A percentile compares a stretch with the other conserved stretches of the same genome.
phyloP scores from a whole-genome alignment of 1,139 yeast genomes.

The Saccharomyces hybrid region DNA sequence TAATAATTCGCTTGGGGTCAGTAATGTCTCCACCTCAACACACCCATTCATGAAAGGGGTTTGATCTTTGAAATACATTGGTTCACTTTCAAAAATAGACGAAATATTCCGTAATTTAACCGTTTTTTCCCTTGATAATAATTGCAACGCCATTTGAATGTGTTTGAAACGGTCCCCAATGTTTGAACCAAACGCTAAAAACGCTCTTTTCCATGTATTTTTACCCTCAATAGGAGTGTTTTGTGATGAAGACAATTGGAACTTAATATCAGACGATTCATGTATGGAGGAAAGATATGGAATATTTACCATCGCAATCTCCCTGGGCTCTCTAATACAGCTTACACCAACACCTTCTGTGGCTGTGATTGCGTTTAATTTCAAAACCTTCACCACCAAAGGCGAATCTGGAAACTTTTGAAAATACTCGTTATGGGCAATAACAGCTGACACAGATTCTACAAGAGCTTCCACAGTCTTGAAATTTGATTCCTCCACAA shows the following conservation, averaged over 20 bases:
- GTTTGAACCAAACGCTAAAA: conserved; percentile 85
- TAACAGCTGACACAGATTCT: conserved; percentile 58
- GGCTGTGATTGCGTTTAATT: conserved; percentile 80
- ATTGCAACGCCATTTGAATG: conserved; percentile 49
- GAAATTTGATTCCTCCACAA: conserved; percentile 68
- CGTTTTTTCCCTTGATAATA: conserved; percentile 38
- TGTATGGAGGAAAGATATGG: not conserved
- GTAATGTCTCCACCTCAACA: conserved; percentile 46
- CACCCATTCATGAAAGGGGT: conserved; percentile 81
- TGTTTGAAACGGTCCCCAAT: conserved; percentile 62
- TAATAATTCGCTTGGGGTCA: conserved; percentile 59
- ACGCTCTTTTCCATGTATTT: conserved; percentile 45
- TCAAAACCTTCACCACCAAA: conserved; percentile 60
- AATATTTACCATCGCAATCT: conserved; percentile 22
- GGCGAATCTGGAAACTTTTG: conserved; percentile 23
- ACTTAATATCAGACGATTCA: conserved; percentile 4
- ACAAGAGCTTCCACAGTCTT: conserved; percentile 92
- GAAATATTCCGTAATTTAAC: conserved; percentile 52
- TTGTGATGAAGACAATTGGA: conserved; percentile 25
- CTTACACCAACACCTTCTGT: conserved; percentile 90
- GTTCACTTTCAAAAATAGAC: conserved; percentile 76
- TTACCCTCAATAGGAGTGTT: conserved; percentile 1
- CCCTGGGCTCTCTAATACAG: conserved; percentile 42
- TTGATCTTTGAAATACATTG: conserved; percentile 85
- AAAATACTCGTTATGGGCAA: conserved; percentile 34